Base-by-base conservation (phyloP, 495 filamentous ascomycete species). In the Friedmanniomyces endolithicus region DNA sequence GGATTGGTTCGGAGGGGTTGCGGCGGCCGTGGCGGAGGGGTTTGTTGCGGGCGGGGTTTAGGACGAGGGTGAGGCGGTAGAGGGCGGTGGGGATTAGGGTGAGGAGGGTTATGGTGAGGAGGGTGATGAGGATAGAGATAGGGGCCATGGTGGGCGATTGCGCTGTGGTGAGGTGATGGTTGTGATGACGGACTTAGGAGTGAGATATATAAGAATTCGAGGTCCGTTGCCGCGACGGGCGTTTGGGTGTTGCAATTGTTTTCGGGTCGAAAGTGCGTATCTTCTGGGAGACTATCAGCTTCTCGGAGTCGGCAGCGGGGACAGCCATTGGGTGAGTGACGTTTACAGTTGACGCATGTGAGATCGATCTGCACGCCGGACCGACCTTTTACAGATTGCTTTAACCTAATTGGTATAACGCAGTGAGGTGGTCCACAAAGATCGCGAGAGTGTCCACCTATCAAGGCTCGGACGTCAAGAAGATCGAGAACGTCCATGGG, bases 31-130 rank as follows among this genome's bases (percentile, higher is more conserved):
- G 51, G 40, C 40, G 56, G 17, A 58, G 52, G 19, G 58, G 60
- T 52, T 66, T 64, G 39, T 24, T 50, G 33, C 52, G 33, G 14
- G 46, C 33, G 34, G 34, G 52, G 53, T n/a, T 43, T 57, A 43
- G 29, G 58, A 49, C 63, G 62, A 80, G 70, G 55, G 67, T 68
- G 58, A 79, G 65, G 56, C 79, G 68, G 52, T 77, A 78, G 50
- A 78, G 62, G 57, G 44, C 27, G 22, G 52, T 34, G 35, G 48
- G 49, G 20, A 57, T 57, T 20, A 57, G 49, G 59, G 59, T 29
- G 47, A 64, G 48, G 20, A 59, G 47, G 24, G 64, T 55, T 54
- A 62, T 43, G 43, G 59, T 50, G 50, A 63, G 41, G 44, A 57
- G 19, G 25, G 55, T 59, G 48, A 47, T 43, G 58, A 63, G 46